Evolutionary conservation across 2,329 filamentous ascomycete species (phyloP).

Genomic region (Fusarium piperis): DNA sequence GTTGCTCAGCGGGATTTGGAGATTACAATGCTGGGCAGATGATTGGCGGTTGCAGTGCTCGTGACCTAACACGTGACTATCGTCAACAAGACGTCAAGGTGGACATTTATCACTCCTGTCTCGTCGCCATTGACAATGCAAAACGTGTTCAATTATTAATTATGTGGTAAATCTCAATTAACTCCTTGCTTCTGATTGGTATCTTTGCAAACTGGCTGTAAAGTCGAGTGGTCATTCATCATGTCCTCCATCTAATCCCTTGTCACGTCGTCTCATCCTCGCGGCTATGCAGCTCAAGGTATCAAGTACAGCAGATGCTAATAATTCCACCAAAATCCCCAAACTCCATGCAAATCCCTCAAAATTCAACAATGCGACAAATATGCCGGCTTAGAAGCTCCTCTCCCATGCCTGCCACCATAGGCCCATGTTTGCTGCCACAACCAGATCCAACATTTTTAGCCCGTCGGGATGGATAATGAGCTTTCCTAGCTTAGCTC

Average conservation of each 20-base stretch:
- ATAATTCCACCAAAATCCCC: constrained; percentile 6
- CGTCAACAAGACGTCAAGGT: constrained; percentile 1
- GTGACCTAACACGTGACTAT: constrained; percentile 46
- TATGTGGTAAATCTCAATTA: neutral
- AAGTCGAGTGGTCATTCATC: constrained; percentile 18
- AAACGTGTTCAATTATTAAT: neutral
- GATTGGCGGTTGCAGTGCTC: constrained; percentile 46
- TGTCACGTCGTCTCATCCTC: constrained; percentile 33
- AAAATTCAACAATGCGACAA: neutral
- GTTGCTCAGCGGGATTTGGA: constrained; percentile 50
- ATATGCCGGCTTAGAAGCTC: constrained; percentile 48
- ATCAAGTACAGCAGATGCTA: constrained; percentile 14
- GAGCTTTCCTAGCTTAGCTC: constrained; percentile 92
- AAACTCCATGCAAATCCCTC: constrained; percentile 22
- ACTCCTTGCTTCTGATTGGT: neutral
- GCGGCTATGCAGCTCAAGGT: constrained; percentile 16
- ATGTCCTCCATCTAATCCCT: constrained; percentile 19
- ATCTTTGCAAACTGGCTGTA: neutral
- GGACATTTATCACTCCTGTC: neutral
- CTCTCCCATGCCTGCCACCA: constrained; percentile 92
- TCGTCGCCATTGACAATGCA: neutral
- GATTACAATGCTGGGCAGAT: constrained; percentile 53
- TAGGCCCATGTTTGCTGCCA: constrained; percentile 89
- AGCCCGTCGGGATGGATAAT: constrained; percentile 89
- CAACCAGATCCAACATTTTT: constrained; percentile 94